Conservation (phyloP, 768 basidiomycete genomes). For the Phlegmacium glaucopus region DNA sequence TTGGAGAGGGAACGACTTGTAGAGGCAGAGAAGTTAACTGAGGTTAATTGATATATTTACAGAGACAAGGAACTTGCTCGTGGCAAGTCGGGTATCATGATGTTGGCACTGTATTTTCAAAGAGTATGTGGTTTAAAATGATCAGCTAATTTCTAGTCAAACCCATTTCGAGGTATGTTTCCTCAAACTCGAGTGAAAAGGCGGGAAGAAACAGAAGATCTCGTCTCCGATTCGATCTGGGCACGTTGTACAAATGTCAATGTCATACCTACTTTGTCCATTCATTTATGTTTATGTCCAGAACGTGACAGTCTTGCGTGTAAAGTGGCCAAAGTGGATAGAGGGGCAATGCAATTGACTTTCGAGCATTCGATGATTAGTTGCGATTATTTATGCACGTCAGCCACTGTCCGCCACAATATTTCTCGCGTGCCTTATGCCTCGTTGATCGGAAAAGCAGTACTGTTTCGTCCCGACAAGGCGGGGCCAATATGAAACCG, state of each 20-base stretch:
- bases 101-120: neutral
- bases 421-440: too few species aligned
- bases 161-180: conserved; percentile 73
- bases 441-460: conserved; percentile 37
- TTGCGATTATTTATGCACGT: conserved; percentile 84
- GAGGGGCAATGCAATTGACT: conserved; percentile 49
- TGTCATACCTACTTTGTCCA: neutral
- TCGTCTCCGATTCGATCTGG: conserved; percentile 69
- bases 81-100: conserved; percentile 63
- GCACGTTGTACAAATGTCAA: conserved; percentile 32
- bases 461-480: conserved; percentile 70
- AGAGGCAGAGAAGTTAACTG: conserved; percentile 80
- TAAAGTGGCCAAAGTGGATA: conserved; percentile 41
- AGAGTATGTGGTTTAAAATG: conserved; percentile 8
- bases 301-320: conserved; percentile 56
- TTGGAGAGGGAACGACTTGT: conserved; percentile 73
- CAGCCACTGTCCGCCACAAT: conserved; percentile 18
- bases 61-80: conserved; percentile 80
- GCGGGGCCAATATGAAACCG: too few species aligned
- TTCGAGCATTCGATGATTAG: conserved; percentile 89
- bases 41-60: conserved; percentile 91
- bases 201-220: conserved; percentile 47
- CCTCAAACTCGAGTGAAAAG: conserved; percentile 40
- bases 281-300: conserved; percentile 17
- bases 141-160: conserved; percentile 27